A percentile compares a stretch with the other conserved stretches of the same genome.
Evolutionary conservation across 2,329 filamentous ascomycete genomes (phyloP).

Genomic region (Lasiodiplodia sp.): DNA sequence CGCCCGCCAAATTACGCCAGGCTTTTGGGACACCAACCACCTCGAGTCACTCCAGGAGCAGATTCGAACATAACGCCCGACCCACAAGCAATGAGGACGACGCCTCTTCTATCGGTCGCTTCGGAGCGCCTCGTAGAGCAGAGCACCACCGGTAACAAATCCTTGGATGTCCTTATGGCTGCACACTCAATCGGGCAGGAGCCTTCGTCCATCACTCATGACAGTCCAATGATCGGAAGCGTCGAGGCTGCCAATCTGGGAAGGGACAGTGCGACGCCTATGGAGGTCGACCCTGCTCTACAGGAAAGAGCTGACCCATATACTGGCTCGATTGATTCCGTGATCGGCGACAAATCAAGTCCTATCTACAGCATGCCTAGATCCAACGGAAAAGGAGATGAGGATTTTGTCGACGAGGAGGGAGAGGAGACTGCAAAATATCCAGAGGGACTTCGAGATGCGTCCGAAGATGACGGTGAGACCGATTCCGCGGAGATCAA

Average conservation of each 20-base stretch:
- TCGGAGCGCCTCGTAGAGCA: not conserved
- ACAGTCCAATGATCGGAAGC: not conserved
- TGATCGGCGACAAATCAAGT: not conserved
- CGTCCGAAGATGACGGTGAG: not conserved
- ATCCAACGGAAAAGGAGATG: too few relatives aligned
- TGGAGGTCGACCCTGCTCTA: not conserved
- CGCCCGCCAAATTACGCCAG: too few relatives aligned
- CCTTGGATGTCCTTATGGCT: not conserved
- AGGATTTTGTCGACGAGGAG: not conserved
- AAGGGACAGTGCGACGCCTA: not conserved
- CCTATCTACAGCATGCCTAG: not conserved
- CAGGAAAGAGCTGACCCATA: not conserved
- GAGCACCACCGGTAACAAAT: not conserved
- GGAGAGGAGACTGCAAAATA: not conserved
- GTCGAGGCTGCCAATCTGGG: not conserved
- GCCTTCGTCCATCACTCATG: not conserved
- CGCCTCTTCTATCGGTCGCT: not conserved
- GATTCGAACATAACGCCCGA: not conserved
- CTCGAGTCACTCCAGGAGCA: conserved; percentile 1
- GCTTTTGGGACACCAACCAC: not conserved
- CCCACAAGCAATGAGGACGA: not conserved
- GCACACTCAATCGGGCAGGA: not conserved
- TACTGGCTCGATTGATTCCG: not conserved
- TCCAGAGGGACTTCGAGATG: not conserved
- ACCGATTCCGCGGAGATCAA: not conserved